phyloP scores from a whole-genome alignment of 257 asterid genomes.

The Capsicum rhomboideum region DNA sequence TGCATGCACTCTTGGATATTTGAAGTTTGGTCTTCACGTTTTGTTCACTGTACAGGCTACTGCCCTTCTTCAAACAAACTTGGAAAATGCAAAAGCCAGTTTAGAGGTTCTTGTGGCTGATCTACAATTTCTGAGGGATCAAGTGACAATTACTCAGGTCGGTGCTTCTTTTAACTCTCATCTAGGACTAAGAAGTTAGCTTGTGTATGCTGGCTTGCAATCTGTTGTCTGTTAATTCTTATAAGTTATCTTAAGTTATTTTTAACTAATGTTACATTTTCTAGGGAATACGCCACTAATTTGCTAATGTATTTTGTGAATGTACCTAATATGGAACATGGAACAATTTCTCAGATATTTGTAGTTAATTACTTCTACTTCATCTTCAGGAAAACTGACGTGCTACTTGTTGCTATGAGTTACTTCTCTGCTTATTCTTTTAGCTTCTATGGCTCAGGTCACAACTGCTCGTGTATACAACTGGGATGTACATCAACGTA shows the following conservation, averaged over 20 bases:
- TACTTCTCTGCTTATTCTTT: background rate
- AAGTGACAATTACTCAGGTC: conserved; percentile 91
- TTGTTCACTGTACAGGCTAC: background rate
- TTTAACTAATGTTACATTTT: background rate
- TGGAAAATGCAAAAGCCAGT: conserved; percentile 88
- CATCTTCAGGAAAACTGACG: background rate
- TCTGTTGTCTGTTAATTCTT: background rate
- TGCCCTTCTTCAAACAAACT: conserved; percentile 61
- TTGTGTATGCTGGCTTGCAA: background rate
- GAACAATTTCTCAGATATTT: background rate
- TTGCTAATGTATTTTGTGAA: background rate
- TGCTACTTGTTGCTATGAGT: background rate
- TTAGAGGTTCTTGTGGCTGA: conserved; percentile 86
- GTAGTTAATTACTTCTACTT: background rate
- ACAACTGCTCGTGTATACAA: conserved; percentile 88
- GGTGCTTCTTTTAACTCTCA: background rate
- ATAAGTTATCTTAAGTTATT: background rate
- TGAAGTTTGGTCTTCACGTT: background rate
- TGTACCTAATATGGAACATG: background rate
- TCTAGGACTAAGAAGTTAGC: background rate
- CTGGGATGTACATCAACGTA: conserved; percentile 93
- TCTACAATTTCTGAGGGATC: conserved; percentile 84
- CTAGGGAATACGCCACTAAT: background rate
- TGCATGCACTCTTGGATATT: background rate
- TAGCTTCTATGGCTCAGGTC: conserved; percentile 43